phyloP scores from a whole-genome alignment of 2,329 filamentous ascomycete genomes.

The Penicillium palitans region DNA sequence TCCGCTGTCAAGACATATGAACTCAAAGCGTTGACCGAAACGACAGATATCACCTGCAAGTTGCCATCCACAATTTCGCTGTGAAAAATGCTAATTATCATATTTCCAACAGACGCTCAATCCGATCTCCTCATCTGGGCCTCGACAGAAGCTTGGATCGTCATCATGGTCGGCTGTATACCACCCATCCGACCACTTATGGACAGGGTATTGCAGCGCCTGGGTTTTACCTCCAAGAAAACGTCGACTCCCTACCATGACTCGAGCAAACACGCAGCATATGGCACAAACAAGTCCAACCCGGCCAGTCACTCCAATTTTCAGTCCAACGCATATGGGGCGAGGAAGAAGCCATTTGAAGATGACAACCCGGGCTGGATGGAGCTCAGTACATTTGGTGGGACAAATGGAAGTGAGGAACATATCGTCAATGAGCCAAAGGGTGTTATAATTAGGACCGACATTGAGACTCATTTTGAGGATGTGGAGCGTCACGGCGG shows the following conservation, averaged over 20 bases:
- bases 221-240: conserved; percentile 14
- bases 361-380: conserved; percentile 1
- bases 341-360: neutral
- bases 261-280: neutral
- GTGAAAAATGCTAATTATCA: neutral
- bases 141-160: conserved; percentile 22
- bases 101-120: conserved; percentile 11
- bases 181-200: conserved; percentile 21
- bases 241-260: neutral
- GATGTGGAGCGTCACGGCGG: neutral
- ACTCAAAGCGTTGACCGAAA: conserved; percentile 16
- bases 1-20: conserved; percentile 22
- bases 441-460: conserved; percentile 8
- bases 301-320: neutral
- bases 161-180: conserved; percentile 22
- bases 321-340: conserved; percentile 1
- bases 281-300: conserved; percentile 7
- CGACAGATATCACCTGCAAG: conserved; percentile 19
- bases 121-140: conserved; percentile 22
- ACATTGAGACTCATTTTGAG: conserved; percentile 11
- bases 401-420: conserved; percentile 4
- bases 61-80: neutral
- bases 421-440: conserved; percentile 1
- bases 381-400: conserved; percentile 1
- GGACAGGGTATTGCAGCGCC: conserved; percentile 11